These are phyloP conservation scores for Pseudoneurospora amorphoporcata DNA, from an alignment of 495 filamentous ascomycete genomes.

Conservation along the genomic window DNA sequence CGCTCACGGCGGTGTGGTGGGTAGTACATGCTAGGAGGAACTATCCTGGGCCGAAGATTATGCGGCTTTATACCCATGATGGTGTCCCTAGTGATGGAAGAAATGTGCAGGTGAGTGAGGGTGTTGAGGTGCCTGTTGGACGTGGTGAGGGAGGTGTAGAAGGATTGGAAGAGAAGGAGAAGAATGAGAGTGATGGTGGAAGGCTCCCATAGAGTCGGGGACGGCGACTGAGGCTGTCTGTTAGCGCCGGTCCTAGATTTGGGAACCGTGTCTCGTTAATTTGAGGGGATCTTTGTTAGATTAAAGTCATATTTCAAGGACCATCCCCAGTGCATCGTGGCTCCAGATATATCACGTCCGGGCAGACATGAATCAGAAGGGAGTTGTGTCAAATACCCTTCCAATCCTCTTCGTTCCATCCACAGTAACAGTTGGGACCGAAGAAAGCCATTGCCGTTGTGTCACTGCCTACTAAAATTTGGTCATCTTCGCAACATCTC, in stretches of 20 bases:
- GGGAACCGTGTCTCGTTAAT: neutral
- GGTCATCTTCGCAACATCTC: too few relatives aligned
- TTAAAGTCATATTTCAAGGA: neutral
- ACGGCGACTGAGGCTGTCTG: neutral
- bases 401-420: too few relatives aligned
- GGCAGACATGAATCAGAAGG: too few relatives aligned
- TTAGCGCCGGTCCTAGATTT: neutral
- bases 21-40: slow-evolving; percentile 45
- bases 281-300: neutral
- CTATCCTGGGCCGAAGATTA: slow-evolving; percentile 50
- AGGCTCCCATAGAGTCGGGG: neutral
- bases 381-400: too few relatives aligned
- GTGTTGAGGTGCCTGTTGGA: neutral
- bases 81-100: slow-evolving; percentile 5
- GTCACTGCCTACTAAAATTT: neutral
- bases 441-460: neutral
- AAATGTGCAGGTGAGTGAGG: neutral
- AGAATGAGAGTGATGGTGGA: neutral
- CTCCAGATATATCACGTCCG: too few relatives aligned
- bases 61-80: slow-evolving; percentile 35
- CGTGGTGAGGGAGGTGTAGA: neutral
- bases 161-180: neutral
- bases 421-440: too few relatives aligned
- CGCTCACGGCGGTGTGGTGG: slow-evolving; percentile 51
- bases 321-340: neutral